Base-by-base conservation (phyloP, 2,329 filamentous ascomycete genomes). In the Pyricularia grisea region DNA sequence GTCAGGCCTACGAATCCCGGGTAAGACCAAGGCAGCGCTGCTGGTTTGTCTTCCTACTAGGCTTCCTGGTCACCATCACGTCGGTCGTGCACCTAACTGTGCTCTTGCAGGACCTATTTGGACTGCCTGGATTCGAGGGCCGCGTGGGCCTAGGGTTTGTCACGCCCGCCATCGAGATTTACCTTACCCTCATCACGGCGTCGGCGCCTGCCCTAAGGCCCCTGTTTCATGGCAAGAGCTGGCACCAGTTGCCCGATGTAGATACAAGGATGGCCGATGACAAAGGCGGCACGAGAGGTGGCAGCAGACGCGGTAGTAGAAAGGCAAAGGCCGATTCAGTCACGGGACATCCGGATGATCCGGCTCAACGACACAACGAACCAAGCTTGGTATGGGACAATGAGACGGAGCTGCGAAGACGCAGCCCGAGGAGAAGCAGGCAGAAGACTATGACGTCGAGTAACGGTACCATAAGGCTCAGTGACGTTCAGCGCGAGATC, bases 171-270 rank as follows among this genome's bases (percentile, higher is more conserved):
- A 76, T 80, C 66, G 81, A 82, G 74, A 78, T 78, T 30, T 81
- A 81, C 72, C 76, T 80, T 11, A 79, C 79, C 23, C 74, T 82
- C 63, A 78, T 81, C 69, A 81, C 79, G 25, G 79, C 79, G 55
- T 81, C 79, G 7, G 80, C 79, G 0, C 80, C 80, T 6, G 77
- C 79, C 0, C 71, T 81, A 23, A 75, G 78, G 42, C 79, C 79
- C n/a, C 74, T 82, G 28, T 73, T 80, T 67, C 75, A 77, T 30
- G 68, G 71, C 5, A 70, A 73, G 20, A 73, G 74, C 23, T 72
- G 73, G 17, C 73, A 73, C 17, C 78, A 77, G 75, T 76, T 79
- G 68, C 74, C 77, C 77, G 71, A 25, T 70, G 69, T 31, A 69
- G 67, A n/a, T 28, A n/a, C 65, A 63, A 70, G 4, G 67, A 70